A percentile compares a stretch with the other conserved stretches of the same genome.
Evolutionary conservation across 257 asterid genomes (phyloP).

Genomic region (Plantago elongata): DNA sequence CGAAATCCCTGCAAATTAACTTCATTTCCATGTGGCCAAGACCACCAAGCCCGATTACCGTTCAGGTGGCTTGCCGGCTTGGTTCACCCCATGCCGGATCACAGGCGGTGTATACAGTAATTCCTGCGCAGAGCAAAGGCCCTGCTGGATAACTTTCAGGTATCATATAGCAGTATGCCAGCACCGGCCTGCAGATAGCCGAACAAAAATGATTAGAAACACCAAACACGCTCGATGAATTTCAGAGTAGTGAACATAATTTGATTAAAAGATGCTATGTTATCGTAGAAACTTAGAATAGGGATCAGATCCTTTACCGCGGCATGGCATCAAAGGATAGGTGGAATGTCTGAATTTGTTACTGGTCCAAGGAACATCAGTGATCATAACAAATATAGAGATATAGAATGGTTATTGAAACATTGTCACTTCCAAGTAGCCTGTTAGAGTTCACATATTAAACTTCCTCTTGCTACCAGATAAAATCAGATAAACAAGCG

Average conservation of each 20-base stretch:
- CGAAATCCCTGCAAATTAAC: conserved; percentile 91
- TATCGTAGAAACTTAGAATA: background rate
- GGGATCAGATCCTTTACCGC: conserved; percentile 41
- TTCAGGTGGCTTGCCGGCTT: conserved; percentile 79
- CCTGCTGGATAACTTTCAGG: conserved; percentile 80
- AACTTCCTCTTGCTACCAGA: too few species aligned
- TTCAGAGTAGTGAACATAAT: background rate
- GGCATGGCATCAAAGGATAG: conserved; percentile 95
- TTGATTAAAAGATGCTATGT: background rate
- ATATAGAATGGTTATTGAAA: conserved; percentile 43
- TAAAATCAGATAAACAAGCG: too few species aligned
- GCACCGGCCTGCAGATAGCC: conserved; percentile 40
- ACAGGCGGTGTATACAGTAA: conserved; percentile 86
- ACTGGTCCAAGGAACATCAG: conserved; percentile 72
- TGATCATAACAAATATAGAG: conserved; percentile 71
- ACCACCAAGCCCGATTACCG: conserved; percentile 84
- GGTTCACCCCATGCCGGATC: conserved; percentile 78
- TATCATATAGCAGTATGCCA: conserved; percentile 43
- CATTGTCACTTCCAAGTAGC: conserved; percentile 72
- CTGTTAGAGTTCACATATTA: too few species aligned
- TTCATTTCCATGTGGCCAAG: conserved; percentile 95
- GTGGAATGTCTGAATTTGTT: conserved; percentile 50
- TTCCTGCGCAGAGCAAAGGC: conserved; percentile 92
- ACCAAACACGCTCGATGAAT: background rate
- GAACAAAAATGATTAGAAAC: background rate